phyloP scores from a whole-genome alignment of 2,329 filamentous ascomycete genomes.

The Thielaviopsis musarum region DNA sequence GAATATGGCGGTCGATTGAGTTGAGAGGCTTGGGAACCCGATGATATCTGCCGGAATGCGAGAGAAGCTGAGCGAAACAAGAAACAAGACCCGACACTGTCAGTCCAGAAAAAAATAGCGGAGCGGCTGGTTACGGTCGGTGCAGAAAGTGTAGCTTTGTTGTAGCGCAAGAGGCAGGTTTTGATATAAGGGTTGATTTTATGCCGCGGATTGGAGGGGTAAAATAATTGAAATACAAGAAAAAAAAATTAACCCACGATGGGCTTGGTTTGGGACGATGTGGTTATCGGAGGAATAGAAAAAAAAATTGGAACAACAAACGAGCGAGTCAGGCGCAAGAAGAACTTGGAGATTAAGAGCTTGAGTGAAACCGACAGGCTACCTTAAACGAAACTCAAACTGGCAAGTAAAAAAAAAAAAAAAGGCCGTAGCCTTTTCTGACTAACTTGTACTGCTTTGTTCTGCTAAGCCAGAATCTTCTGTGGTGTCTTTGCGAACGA shows the following conservation, averaged over 20 bases:
- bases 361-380: too few relatives aligned
- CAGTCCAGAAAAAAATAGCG: not conserved
- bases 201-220: not conserved
- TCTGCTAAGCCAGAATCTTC: not conserved
- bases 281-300: not conserved
- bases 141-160: not conserved
- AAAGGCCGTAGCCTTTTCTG: too few relatives aligned
- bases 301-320: not conserved
- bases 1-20: not conserved
- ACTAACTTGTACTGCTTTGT: not conserved
- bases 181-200: not conserved
- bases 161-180: not conserved
- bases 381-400: too few relatives aligned
- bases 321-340: conserved; percentile 1
- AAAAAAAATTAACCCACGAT: not conserved
- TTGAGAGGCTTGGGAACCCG: not conserved
- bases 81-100: not conserved
- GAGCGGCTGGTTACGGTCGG: not conserved
- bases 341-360: too few relatives aligned
- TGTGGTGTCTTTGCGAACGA: not conserved
- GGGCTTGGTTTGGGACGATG: not conserved
- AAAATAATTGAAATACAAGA: not conserved
- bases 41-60: not conserved
- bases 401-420: not conserved
- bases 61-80: not conserved